Evolutionary conservation across 768 basidiomycete species (phyloP).

Genomic region (Pisolithus orientalis): DNA sequence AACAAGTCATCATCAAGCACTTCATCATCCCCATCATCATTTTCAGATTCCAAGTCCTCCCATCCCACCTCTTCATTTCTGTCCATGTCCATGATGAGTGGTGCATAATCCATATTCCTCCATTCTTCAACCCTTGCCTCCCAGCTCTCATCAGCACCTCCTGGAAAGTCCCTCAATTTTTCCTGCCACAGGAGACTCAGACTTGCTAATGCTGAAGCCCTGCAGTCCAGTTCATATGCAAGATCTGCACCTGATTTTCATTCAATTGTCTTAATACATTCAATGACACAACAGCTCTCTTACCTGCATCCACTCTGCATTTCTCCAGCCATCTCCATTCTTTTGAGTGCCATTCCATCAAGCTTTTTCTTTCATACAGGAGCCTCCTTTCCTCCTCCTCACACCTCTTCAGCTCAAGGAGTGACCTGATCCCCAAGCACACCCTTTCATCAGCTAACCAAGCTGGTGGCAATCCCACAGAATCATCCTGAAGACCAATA

Average conservation of each 20-base stretch:
- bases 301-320: constrained; percentile 5
- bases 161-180: not conserved
- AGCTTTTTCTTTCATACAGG: constrained; percentile 7
- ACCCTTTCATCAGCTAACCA: constrained; percentile 17
- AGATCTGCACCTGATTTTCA: not conserved
- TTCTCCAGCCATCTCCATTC: constrained; percentile 17
- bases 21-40: not conserved
- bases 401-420: constrained; percentile 19
- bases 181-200: not conserved
- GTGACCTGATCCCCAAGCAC: constrained; percentile 7
- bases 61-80: not conserved
- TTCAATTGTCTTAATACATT: not conserved
- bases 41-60: not conserved
- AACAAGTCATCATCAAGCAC: constrained; percentile 2
- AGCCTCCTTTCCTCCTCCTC: constrained; percentile 21
- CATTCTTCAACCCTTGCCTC: not conserved
- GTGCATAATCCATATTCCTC: not conserved
- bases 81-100: too few relatives aligned
- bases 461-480: constrained; percentile 2
- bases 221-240: not conserved
- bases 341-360: constrained; percentile 23
- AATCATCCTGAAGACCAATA: constrained; percentile 21
- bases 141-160: not conserved
- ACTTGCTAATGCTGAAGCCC: not conserved
- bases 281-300: not conserved